A percentile compares a stretch with the other conserved stretches of the same genome.
Conservation (phyloP, 805 yeast genomes). For the Candida tammaniensis region DNA sequence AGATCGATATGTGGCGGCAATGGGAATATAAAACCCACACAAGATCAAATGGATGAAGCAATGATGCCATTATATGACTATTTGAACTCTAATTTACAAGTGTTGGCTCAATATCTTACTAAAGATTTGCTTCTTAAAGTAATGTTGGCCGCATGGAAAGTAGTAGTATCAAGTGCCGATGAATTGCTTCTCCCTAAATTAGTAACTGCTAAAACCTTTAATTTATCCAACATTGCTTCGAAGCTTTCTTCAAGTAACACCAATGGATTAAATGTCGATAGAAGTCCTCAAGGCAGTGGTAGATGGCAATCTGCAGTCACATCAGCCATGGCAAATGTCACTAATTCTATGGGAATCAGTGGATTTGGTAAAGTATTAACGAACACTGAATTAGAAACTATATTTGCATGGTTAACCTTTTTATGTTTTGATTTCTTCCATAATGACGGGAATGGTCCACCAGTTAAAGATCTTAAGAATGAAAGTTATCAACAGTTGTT, state of each 20-base stretch:
- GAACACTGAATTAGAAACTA: conserved; percentile 59
- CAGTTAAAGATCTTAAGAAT: conserved; percentile 59
- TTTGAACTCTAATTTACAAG: conserved; percentile 63
- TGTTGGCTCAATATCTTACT: conserved; percentile 59
- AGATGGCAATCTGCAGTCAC: conserved; percentile 46
- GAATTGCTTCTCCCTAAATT: conserved; percentile 71
- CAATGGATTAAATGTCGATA: neutral
- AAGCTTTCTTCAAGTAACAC: conserved; percentile 11
- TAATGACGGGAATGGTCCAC: conserved; percentile 79
- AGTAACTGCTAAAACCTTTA: conserved; percentile 39
- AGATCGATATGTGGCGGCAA: conserved; percentile 51
- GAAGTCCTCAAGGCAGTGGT: conserved; percentile 6
- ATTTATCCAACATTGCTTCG: conserved; percentile 22
- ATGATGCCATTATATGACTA: conserved; percentile 73
- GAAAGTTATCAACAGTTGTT: conserved; percentile 62
- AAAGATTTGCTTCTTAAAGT: conserved; percentile 56
- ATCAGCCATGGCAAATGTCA: conserved; percentile 50
- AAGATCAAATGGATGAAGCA: conserved; percentile 56
- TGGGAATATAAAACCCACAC: conserved; percentile 43
- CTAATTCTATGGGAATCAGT: conserved; percentile 37
- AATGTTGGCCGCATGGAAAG: conserved; percentile 80
- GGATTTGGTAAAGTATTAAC: conserved; percentile 58
- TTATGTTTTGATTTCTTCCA: conserved; percentile 74
- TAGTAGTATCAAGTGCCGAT: conserved; percentile 67
- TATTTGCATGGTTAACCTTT: conserved; percentile 66